Conservation (phyloP, 345 rosid genomes). For the Populus tremula region DNA sequence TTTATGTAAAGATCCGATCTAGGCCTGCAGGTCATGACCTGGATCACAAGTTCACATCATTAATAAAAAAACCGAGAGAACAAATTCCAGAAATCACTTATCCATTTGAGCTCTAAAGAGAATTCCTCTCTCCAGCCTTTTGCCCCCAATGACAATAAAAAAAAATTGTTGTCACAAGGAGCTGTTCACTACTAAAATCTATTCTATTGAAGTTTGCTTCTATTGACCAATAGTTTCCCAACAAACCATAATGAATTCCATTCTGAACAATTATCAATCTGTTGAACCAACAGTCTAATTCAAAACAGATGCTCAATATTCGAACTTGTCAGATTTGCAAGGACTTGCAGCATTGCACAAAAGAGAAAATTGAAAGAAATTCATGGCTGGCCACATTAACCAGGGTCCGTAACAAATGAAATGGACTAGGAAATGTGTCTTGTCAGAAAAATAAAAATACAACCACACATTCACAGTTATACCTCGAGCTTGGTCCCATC, state of each 20-base stretch:
- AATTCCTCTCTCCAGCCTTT: background rate
- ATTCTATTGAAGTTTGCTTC: background rate
- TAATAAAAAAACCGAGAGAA: background rate
- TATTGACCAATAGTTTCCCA: background rate
- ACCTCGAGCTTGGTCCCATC: slow-evolving; percentile 99
- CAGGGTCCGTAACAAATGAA: background rate
- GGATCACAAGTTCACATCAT: slow-evolving; percentile 8
- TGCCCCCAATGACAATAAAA: background rate
- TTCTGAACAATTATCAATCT: background rate
- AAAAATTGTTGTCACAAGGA: background rate
- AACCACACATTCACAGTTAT: background rate
- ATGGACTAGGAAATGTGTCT: background rate
- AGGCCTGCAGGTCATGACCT: slow-evolving; percentile 98
- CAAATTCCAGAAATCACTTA: background rate
- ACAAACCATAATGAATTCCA: background rate
- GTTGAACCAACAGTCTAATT: background rate
- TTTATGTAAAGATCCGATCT: slow-evolving; percentile 84
- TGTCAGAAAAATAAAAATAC: background rate
- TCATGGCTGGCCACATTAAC: background rate
- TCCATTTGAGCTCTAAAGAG: background rate
- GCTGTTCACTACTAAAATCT: background rate
- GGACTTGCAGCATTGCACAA: background rate
- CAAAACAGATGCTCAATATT: background rate
- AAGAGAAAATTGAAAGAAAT: background rate
- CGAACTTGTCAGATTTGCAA: background rate